A percentile compares a stretch with the other conserved stretches of the same genome.
phyloP scores from a whole-genome alignment of 768 basidiomycete genomes.

The Boletellus ananas region DNA sequence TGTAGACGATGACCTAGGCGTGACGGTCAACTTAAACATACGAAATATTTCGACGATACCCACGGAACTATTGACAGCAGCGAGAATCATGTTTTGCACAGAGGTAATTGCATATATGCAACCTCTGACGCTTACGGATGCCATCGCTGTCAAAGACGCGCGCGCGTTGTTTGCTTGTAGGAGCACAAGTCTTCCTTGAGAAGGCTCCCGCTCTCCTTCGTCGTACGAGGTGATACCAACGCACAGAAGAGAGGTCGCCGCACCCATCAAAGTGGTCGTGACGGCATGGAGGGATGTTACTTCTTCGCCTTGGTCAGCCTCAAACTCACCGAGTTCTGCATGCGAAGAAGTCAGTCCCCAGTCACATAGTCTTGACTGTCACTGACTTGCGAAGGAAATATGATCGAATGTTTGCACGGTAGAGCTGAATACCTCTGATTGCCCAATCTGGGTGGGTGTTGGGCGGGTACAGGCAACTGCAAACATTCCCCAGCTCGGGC shows the following conservation, averaged over 20 bases:
- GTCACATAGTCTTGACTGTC: neutral
- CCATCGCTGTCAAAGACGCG: constrained; percentile 31
- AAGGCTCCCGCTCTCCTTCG: constrained; percentile 46
- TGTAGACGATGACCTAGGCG: constrained; percentile 45
- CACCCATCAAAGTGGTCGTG: constrained; percentile 25
- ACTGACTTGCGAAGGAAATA: constrained; percentile 58
- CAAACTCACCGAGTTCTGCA: constrained; percentile 29
- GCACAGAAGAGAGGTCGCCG: constrained; percentile 42
- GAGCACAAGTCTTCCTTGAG: constrained; percentile 58
- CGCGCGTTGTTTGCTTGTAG: constrained; percentile 35
- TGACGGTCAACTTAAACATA: neutral
- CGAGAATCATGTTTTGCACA: constrained; percentile 51
- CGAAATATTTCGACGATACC: constrained; percentile 20
- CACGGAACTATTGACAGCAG: constrained; percentile 76
- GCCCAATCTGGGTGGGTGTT: constrained; percentile 52
- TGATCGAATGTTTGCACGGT: constrained; percentile 69
- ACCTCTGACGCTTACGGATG: constrained; percentile 50
- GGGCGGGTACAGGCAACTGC: constrained; percentile 61
- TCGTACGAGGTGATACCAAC: constrained; percentile 45
- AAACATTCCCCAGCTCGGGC: constrained; percentile 50
- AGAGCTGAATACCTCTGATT: constrained; percentile 43
- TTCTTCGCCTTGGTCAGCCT: constrained; percentile 50
- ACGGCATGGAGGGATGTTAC: constrained; percentile 49
- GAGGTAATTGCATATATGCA: constrained; percentile 64
- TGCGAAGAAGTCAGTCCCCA: constrained; percentile 2